Conservation (phyloP, 2,329 filamentous ascomycete species). For the Fusarium sambucinum region DNA sequence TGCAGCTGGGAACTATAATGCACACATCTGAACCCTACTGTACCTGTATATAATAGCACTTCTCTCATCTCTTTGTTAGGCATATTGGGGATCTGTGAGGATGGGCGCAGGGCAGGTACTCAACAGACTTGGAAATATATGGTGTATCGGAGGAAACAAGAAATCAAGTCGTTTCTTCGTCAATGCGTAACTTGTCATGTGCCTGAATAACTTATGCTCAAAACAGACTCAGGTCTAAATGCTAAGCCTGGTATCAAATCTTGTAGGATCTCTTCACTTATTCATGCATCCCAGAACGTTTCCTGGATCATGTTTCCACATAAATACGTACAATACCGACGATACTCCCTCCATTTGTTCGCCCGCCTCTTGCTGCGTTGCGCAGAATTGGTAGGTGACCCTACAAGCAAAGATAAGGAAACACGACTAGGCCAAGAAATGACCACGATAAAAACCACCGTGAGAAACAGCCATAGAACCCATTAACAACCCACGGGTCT, state of each 20-base stretch:
- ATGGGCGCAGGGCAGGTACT: conserved; percentile 35
- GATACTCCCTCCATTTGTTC: conserved; percentile 10
- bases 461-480: conserved; percentile 32
- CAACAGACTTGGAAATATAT: conserved; percentile 34
- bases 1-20: conserved; percentile 49
- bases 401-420: conserved; percentile 36
- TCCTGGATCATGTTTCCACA: conserved; percentile 21
- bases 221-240: conserved; percentile 1
- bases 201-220: conserved; percentile 1
- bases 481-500: conserved; percentile 29
- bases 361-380: conserved; percentile 14
- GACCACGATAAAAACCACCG: conserved; percentile 14
- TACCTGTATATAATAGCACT: conserved; percentile 51
- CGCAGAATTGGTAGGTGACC: conserved; percentile 33
- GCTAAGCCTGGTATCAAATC: conserved; percentile 32
- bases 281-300: conserved; percentile 20
- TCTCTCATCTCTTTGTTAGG: conserved; percentile 40
- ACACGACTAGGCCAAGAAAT: conserved; percentile 26
- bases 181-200: conserved; percentile 1
- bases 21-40: conserved; percentile 46
- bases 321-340: conserved; percentile 32
- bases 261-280: conserved; percentile 13
- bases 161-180: conserved; percentile 28
- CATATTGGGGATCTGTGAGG: conserved; percentile 34
- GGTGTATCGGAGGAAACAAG: conserved; percentile 25